These are phyloP conservation scores for Porodaedalea pini DNA, from an alignment of 1,284 basidiomycete species.

Conservation along the genomic window DNA sequence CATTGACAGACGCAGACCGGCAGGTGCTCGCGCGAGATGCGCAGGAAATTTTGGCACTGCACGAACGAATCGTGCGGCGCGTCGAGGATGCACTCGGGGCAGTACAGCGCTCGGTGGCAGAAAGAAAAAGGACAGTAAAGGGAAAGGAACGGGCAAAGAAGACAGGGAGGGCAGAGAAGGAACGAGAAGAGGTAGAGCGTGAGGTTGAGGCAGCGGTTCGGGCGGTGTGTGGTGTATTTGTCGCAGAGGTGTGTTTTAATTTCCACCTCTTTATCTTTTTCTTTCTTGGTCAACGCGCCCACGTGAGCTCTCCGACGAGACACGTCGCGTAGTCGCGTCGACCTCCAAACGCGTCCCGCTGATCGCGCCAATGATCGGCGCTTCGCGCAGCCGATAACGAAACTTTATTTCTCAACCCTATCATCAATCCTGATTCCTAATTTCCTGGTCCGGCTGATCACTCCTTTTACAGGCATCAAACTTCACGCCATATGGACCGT, in stretches of 20 bases:
- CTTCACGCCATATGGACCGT: constrained; percentile 77
- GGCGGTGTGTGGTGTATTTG: constrained; percentile 18
- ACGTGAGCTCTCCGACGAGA: constrained; percentile 7
- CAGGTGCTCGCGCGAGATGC: constrained; percentile 9
- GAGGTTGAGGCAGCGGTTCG: constrained; percentile 16
- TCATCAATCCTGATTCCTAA: neutral
- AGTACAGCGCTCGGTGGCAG: neutral
- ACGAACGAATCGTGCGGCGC: constrained; percentile 7
- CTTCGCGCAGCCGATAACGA: neutral
- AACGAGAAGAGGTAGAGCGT: neutral
- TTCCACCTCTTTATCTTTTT: neutral
- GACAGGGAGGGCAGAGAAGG: neutral
- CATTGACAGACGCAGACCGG: constrained; percentile 6
- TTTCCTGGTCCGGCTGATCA: neutral
- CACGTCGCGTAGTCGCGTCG: neutral
- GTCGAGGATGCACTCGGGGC: constrained; percentile 6
- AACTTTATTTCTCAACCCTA: neutral
- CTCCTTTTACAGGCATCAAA: constrained; percentile 54
- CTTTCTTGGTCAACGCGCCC: constrained; percentile 1
- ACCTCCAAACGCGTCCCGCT: neutral
- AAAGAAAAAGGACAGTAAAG: neutral
- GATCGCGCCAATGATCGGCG: neutral
- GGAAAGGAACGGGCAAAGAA: neutral
- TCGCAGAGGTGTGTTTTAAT: constrained; percentile 7
- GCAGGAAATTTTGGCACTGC: constrained; percentile 9